These are phyloP conservation scores for Juncus effusus DNA, from an alignment of 176 grass and related monocot genomes.

Conservation along the genomic window DNA sequence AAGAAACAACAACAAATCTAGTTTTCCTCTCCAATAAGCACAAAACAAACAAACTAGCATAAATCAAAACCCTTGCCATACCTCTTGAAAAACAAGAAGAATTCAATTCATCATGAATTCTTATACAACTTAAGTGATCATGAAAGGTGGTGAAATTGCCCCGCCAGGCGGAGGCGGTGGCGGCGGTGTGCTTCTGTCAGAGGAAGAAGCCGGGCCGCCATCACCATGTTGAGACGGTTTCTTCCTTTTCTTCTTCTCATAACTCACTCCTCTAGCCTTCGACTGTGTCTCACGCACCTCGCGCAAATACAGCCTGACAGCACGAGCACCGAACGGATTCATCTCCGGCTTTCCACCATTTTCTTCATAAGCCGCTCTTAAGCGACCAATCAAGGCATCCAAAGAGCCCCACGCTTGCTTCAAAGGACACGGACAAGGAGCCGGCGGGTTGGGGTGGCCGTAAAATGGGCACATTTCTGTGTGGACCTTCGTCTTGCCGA, in stretches of 20 bases:
- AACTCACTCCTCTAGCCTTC: conserved; percentile 76
- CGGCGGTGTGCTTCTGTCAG: conserved; percentile 45
- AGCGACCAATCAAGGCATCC: conserved; percentile 82
- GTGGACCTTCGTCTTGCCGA: conserved; percentile 97
- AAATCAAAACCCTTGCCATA: conserved; percentile 21
- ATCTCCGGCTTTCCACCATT: conserved; percentile 80
- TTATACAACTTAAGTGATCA: conserved; percentile 40
- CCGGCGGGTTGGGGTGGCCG: conserved; percentile 80
- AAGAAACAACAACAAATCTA: not conserved
- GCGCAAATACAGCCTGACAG: conserved; percentile 78
- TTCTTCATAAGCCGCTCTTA: conserved; percentile 91
- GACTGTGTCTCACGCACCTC: conserved; percentile 88
- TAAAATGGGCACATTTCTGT: conserved; percentile 78
- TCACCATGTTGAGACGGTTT: conserved; percentile 38
- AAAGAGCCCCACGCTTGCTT: conserved; percentile 89
- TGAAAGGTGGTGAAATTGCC: conserved; percentile 44
- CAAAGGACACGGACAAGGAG: conserved; percentile 79
- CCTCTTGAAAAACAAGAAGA: conserved; percentile 18
- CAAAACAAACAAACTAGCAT: conserved; percentile 18
- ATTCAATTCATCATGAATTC: conserved; percentile 25
- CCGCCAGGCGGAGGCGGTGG: conserved; percentile 30
- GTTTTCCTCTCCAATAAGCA: not conserved
- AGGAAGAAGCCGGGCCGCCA: conserved; percentile 37
- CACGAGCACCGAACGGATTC: conserved; percentile 86
- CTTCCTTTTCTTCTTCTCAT: conserved; percentile 95